phyloP scores from a whole-genome alignment of 495 filamentous ascomycete genomes.

The Penicillium canescens region DNA sequence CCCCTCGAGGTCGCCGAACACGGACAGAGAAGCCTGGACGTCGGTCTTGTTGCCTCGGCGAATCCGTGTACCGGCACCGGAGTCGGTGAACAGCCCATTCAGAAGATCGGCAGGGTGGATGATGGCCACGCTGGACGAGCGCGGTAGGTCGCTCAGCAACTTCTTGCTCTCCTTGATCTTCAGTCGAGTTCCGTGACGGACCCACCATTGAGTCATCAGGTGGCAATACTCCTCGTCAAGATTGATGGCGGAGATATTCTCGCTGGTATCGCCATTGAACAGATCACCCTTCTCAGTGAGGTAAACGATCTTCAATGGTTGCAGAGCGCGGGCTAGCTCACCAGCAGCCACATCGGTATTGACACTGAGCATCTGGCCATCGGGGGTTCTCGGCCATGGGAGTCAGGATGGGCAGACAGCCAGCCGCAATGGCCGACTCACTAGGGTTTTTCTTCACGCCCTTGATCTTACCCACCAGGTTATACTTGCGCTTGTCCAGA shows the following conservation, averaged over 20 bases:
- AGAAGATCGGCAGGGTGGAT: slow-evolving; percentile 94
- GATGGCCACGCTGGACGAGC: slow-evolving; percentile 94
- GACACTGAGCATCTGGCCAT: slow-evolving; percentile 95
- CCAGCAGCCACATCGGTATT: slow-evolving; percentile 97
- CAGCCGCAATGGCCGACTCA: slow-evolving; percentile 86
- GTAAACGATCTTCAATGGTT: slow-evolving; percentile 98
- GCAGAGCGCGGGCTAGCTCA: slow-evolving; percentile 83
- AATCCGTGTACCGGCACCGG: slow-evolving; percentile 92
- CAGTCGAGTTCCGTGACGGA: slow-evolving; percentile 88
- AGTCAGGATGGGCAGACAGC: slow-evolving; percentile 93
- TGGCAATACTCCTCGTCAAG: slow-evolving; percentile 96
- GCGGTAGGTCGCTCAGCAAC: slow-evolving; percentile 79
- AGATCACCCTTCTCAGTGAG: slow-evolving; percentile 96
- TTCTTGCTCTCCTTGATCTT: no score
- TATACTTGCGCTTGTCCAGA: slow-evolving; percentile 94
- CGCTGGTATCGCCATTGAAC: slow-evolving; percentile 87
- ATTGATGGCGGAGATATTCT: slow-evolving; percentile 98
- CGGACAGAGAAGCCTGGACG: slow-evolving; percentile 67
- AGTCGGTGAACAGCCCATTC: slow-evolving; percentile 95
- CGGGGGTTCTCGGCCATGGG: slow-evolving; percentile 94
- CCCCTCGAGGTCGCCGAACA: slow-evolving; percentile 75
- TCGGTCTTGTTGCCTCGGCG: slow-evolving; percentile 89
- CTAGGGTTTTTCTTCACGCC: slow-evolving; percentile 89
- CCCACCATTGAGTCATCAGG: slow-evolving; percentile 95
- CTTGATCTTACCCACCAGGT: slow-evolving; percentile 93